Percentiles rank a stretch among this genome's conserved stretches.
Evolutionary conservation across 2,329 filamentous ascomycete species (phyloP).

Genomic region (Xenosphaeropsis pyriputrescens): DNA sequence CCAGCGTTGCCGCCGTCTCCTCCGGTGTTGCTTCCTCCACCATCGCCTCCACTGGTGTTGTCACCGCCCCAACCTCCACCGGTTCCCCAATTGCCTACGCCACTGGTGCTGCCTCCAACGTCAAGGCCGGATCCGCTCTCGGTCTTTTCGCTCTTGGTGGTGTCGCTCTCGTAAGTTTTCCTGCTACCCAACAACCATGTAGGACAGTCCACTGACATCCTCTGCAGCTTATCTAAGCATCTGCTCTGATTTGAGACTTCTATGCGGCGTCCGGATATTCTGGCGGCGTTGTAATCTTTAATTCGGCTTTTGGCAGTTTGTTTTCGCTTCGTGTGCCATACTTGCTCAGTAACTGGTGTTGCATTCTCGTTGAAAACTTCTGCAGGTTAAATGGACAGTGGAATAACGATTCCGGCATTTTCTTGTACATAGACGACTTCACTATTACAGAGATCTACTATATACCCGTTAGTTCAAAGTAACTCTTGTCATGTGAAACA

Average conservation of each 20-base stretch:
- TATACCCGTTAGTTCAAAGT: too few relatives aligned
- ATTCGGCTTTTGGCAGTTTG: constrained; percentile 8
- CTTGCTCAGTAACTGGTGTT: too few relatives aligned
- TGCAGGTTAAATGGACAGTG: too few relatives aligned
- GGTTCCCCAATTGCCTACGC: constrained; percentile 14
- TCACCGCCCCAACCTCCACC: constrained; percentile 8
- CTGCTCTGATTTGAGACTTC: constrained; percentile 8
- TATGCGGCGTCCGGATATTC: constrained; percentile 2
- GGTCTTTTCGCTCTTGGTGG: constrained; percentile 18
- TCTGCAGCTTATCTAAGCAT: constrained; percentile 15
- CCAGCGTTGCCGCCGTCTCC: constrained; percentile 4
- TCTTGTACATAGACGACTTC: constrained; percentile 1
- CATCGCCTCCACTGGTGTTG: constrained; percentile 10
- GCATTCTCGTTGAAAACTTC: too few relatives aligned
- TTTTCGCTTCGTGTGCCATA: too few relatives aligned
- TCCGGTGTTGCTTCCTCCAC: constrained; percentile 1
- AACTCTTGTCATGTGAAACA: too few relatives aligned
- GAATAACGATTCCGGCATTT: neutral
- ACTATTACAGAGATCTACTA: too few relatives aligned
- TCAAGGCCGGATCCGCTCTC: constrained; percentile 13
- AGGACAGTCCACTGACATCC: constrained; percentile 5
- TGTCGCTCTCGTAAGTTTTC: constrained; percentile 16
- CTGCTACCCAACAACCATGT: neutral
- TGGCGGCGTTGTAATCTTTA: constrained; percentile 11
- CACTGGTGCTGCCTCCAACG: constrained; percentile 14